phyloP scores from a whole-genome alignment of 2,329 filamentous ascomycete species.

The Trichoderma endophyticum region DNA sequence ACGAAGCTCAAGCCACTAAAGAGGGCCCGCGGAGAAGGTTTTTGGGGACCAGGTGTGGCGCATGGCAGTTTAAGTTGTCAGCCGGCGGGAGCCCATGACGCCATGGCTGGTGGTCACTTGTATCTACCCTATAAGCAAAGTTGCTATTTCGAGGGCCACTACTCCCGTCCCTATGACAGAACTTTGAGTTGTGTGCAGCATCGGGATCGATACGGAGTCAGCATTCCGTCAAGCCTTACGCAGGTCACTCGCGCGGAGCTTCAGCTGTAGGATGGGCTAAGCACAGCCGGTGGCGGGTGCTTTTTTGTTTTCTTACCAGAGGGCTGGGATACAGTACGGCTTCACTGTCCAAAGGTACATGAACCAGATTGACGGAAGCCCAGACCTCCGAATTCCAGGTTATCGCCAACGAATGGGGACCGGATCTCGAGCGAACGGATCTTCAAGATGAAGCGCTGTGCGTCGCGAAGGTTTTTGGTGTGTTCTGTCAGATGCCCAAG shows the following conservation, averaged over 20 bases:
- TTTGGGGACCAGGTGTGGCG: not conserved
- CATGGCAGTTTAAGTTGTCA: not conserved
- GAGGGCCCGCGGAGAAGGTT: not conserved
- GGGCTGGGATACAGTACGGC: conserved; percentile 8
- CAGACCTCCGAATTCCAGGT: not conserved
- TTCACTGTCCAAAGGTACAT: conserved; percentile 6
- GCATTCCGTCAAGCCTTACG: not conserved
- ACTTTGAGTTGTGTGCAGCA: not conserved
- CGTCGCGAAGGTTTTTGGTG: not conserved
- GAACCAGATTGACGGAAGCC: not conserved
- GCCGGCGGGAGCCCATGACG: conserved; percentile 4
- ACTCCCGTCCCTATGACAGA: not conserved
- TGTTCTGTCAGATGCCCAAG: not conserved
- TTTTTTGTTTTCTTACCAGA: not conserved
- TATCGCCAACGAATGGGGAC: not conserved
- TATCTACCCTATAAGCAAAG: not conserved
- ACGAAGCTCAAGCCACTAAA: not conserved
- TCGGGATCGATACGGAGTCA: not conserved
- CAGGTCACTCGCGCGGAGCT: not conserved
- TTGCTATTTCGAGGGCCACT: not conserved
- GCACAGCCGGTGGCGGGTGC: not conserved
- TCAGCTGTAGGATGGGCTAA: not conserved
- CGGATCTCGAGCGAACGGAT: not conserved
- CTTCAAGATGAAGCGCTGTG: not conserved
- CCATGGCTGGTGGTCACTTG: not conserved